These are phyloP conservation scores for Penicillium simplicissimum DNA, from an alignment of 495 filamentous ascomycete genomes.

Conservation along the genomic window DNA sequence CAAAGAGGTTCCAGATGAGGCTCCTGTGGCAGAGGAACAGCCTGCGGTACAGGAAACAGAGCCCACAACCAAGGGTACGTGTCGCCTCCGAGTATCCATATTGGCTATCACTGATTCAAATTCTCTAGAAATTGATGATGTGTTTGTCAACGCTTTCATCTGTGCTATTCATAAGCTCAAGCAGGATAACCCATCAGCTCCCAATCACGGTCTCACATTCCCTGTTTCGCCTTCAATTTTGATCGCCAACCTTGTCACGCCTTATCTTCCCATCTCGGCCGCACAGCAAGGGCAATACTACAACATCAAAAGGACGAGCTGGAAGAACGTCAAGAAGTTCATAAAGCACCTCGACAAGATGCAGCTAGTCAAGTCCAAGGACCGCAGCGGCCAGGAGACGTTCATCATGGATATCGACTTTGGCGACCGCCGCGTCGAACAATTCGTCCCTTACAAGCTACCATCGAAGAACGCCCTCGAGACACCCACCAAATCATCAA, in stretches of 20 bases:
- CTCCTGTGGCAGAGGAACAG: constrained; percentile 18
- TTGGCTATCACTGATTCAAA: constrained; percentile 16
- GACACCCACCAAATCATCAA: constrained; percentile 32
- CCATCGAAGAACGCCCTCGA: constrained; percentile 45
- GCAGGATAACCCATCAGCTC: constrained; percentile 45
- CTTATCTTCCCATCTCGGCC: constrained; percentile 63
- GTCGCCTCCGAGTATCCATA: background rate
- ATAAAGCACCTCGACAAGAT: constrained; percentile 71
- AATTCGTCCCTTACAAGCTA: constrained; percentile 65
- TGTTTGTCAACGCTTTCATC: constrained; percentile 67
- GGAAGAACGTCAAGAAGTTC: constrained; percentile 75
- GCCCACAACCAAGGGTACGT: constrained; percentile 56
- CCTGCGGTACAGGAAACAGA: constrained; percentile 46
- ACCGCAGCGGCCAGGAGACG: constrained; percentile 64
- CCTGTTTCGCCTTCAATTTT: constrained; percentile 66
- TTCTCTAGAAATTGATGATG: constrained; percentile 63
- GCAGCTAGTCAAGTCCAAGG: constrained; percentile 62
- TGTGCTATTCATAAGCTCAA: constrained; percentile 62
- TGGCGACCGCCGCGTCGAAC: constrained; percentile 50
- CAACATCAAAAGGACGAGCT: constrained; percentile 73
- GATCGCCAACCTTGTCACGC: constrained; percentile 65
- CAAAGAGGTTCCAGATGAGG: constrained; percentile 24
- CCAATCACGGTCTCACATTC: constrained; percentile 57
- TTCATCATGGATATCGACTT: constrained; percentile 70
- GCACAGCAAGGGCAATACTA: constrained; percentile 57